phyloP scores from a whole-genome alignment of 2,329 filamentous ascomycete genomes.

The Apiospora hydei region DNA sequence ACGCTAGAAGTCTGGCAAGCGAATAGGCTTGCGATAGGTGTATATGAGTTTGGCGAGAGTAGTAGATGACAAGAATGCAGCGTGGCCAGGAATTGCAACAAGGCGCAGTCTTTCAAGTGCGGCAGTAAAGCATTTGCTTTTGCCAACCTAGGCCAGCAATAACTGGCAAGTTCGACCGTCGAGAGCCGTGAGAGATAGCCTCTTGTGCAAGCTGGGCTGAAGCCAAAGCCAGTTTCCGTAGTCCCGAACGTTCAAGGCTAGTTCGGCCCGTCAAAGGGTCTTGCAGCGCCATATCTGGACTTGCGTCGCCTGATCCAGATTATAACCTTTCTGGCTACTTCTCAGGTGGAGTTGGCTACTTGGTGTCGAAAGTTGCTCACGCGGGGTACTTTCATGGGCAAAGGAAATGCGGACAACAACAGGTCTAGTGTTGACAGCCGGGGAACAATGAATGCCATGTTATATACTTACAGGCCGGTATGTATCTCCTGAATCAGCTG shows the following conservation, averaged over 20 bases:
- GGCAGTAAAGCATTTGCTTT: neutral
- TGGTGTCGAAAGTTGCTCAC: constrained; percentile 22
- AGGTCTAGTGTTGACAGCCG: neutral
- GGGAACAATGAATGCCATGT: neutral
- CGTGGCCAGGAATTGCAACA: constrained; percentile 1
- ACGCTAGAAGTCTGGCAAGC: constrained; percentile 26
- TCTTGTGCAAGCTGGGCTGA: constrained; percentile 2
- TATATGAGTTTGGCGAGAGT: neutral
- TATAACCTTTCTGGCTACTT: constrained; percentile 22
- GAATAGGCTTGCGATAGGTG: constrained; percentile 9
- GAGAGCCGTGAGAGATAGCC: neutral
- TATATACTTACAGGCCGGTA: constrained; percentile 59
- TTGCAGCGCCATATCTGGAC: constrained; percentile 14
- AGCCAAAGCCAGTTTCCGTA: constrained; percentile 19
- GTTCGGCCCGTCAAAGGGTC: constrained; percentile 6
- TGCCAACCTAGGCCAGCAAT: neutral
- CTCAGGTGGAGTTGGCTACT: constrained; percentile 16
- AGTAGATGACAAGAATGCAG: neutral
- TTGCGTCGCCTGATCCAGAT: constrained; percentile 4
- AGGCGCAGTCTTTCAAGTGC: neutral
- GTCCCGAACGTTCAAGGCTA: constrained; percentile 13
- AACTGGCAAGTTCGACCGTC: neutral
- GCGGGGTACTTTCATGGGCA: constrained; percentile 16
- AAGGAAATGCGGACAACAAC: constrained; percentile 27
- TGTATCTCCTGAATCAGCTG: constrained; percentile 53